phyloP scores from a whole-genome alignment of 2,329 filamentous ascomycete species.

The Pseudocercospora fuligena region DNA sequence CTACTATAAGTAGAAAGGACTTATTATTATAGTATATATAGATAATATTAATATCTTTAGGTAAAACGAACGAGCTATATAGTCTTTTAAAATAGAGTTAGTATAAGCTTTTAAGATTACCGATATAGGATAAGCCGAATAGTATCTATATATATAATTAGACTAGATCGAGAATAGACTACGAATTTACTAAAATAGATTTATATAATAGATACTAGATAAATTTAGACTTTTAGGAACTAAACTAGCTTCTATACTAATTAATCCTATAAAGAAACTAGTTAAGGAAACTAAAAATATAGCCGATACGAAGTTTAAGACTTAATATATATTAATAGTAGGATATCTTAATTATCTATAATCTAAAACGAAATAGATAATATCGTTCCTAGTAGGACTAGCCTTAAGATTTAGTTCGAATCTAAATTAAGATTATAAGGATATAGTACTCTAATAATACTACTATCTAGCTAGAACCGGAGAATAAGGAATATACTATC shows the following conservation, averaged over 20 bases:
- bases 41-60: constrained; percentile 11
- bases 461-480: background rate
- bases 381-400: background rate
- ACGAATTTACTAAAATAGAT: background rate
- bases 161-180: background rate
- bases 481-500: background rate
- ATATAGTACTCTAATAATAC: background rate
- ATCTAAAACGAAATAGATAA: background rate
- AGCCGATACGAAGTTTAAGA: background rate
- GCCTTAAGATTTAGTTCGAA: background rate
- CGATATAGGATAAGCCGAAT: background rate
- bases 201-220: background rate
- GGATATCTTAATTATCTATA: constrained; percentile 1
- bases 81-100: constrained; percentile 1
- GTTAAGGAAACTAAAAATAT: background rate
- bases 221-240: background rate
- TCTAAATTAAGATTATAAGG: constrained; percentile 3
- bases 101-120: background rate
- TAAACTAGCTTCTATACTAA: background rate
- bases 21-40: constrained; percentile 9
- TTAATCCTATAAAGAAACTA: background rate
- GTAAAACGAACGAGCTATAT: background rate
- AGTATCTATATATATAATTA: background rate
- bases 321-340: background rate
- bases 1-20: background rate